Percentiles rank a stretch among this genome's conserved stretches.
Evolutionary conservation across 2,329 filamentous ascomycete species (phyloP).

Genomic region (Aureobasidium sp.): DNA sequence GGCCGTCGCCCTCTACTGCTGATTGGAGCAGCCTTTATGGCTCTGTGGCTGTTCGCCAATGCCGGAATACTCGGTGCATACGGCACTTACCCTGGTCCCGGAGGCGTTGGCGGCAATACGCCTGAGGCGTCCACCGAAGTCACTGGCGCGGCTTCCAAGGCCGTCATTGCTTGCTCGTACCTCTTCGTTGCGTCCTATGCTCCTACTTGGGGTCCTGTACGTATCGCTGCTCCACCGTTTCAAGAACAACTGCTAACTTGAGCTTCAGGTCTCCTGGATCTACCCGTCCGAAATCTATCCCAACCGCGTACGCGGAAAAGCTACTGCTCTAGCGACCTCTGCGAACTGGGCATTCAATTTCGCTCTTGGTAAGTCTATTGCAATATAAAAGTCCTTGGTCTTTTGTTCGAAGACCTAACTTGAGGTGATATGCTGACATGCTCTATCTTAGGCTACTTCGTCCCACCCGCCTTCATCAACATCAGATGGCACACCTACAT

Average conservation of each 20-base stretch:
- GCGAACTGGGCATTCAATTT: constrained; percentile 57
- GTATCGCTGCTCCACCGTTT: not conserved
- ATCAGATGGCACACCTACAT: constrained; percentile 58
- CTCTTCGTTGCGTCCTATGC: constrained; percentile 66
- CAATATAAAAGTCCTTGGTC: no score
- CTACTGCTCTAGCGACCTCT: constrained; percentile 53
- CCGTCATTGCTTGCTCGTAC: constrained; percentile 63
- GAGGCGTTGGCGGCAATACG: constrained; percentile 34
- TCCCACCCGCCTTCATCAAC: constrained; percentile 52
- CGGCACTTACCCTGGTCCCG: constrained; percentile 37
- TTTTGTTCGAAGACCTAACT: no score
- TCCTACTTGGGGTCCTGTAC: constrained; percentile 51
- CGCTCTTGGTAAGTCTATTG: constrained; percentile 18
- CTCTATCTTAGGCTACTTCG: constrained; percentile 39
- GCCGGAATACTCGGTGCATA: constrained; percentile 56
- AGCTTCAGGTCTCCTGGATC: constrained; percentile 41
- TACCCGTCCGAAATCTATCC: constrained; percentile 53
- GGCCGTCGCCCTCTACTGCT: constrained; percentile 64
- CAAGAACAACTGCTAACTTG: not conserved
- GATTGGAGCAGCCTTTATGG: constrained; percentile 60
- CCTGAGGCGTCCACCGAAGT: constrained; percentile 36
- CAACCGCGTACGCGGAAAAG: constrained; percentile 56
- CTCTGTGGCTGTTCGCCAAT: constrained; percentile 54
- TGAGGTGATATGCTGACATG: no score
- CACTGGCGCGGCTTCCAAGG: constrained; percentile 33